These are phyloP conservation scores for Syncephalastrum sp. DNA, from an alignment of 371 early-diverging fungal genomes.

Conservation along the genomic window DNA sequence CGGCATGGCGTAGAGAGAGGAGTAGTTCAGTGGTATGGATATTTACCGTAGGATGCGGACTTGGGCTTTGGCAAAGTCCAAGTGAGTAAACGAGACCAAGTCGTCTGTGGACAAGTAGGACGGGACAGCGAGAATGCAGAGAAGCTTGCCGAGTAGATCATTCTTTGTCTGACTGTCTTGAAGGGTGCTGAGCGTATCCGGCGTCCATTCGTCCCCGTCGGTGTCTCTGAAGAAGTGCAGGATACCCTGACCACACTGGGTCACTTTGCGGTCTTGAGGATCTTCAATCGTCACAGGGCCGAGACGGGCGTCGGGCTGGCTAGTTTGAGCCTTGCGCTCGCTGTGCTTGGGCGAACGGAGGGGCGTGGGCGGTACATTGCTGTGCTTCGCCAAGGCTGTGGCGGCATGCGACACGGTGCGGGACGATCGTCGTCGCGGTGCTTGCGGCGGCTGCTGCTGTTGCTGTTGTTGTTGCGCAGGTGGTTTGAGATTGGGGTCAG, in stretches of 20 bases:
- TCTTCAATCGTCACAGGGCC: slow-evolving; percentile 3
- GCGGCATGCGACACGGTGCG: not conserved
- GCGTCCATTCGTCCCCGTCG: not conserved
- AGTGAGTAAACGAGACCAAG: slow-evolving; percentile 69
- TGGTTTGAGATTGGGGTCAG: not conserved
- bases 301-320: slow-evolving; percentile 4
- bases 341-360: slow-evolving; percentile 7
- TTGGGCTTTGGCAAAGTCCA: slow-evolving; percentile 28
- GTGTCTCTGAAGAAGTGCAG: slow-evolving; percentile 70
- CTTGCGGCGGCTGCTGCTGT: not conserved
- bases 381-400: not conserved
- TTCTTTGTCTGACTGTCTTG: slow-evolving; percentile 22
- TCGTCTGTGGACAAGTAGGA: slow-evolving; percentile 84
- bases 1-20: too few species aligned
- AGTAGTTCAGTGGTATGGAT: too few species aligned
- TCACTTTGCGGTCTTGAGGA: not conserved
- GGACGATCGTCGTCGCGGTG: not conserved
- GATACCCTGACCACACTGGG: slow-evolving; percentile 49
- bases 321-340: not conserved
- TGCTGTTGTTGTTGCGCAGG: not conserved
- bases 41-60: slow-evolving; percentile 66
- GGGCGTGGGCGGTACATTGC: slow-evolving; percentile 8
- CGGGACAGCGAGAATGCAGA: slow-evolving; percentile 88
- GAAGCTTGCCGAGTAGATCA: slow-evolving; percentile 26
- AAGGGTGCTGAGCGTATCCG: not conserved